Evolutionary conservation across 2,329 filamentous ascomycete species (phyloP), one percentile per base, ranked within the genome.

Genomic region (Blastomyces emzantsi): DNA sequence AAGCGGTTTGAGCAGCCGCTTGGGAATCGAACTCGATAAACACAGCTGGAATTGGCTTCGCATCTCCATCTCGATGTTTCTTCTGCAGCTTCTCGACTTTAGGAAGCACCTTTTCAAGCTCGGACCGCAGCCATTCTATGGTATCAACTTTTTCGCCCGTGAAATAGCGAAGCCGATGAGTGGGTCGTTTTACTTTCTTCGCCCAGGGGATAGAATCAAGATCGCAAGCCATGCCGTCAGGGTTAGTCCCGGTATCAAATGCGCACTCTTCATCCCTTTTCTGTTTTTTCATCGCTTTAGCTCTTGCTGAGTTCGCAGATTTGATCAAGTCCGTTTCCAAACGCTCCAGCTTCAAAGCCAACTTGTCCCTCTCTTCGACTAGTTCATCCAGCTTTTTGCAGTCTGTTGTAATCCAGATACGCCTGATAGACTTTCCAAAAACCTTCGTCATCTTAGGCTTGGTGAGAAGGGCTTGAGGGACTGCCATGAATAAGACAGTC

Each of bases 1-100:
- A 89, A 11, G 93, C 93, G 55, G 87, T 84, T 74, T 97, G 92
- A 9, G 94, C 94, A 61, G 90, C 88, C 60, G 88, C 83, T 72
- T 96, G 90, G 0, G 84, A 87, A 54, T 83, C 80, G 70, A 97
- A 99, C 73, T 97, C 92, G 70, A 97, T 86, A 69, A 99, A 99
- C 9, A 93, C 90, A 25, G 90, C 88, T 13, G 88, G 84, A 13
- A 91, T 78, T 65, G 85, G 83, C 66, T 86, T 84, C 57, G 81
- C 85, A 25, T 89, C 82, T 47, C 88, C 84, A 22, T 80, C 76
- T 60, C 81, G 83, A 71, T 92, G 88, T 43, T 82, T 81, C 52
- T 80, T 80, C 72, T 94, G 90, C 15, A 85, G 80, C 25, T 80
- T 76, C 19, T 87, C 80, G n/a, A 91, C 86, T 63, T 88, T 82